A percentile compares a stretch with the other conserved stretches of the same genome.
Conservation (phyloP, 2,329 filamentous ascomycete species). For the Pseudofabraea citricarpa region DNA sequence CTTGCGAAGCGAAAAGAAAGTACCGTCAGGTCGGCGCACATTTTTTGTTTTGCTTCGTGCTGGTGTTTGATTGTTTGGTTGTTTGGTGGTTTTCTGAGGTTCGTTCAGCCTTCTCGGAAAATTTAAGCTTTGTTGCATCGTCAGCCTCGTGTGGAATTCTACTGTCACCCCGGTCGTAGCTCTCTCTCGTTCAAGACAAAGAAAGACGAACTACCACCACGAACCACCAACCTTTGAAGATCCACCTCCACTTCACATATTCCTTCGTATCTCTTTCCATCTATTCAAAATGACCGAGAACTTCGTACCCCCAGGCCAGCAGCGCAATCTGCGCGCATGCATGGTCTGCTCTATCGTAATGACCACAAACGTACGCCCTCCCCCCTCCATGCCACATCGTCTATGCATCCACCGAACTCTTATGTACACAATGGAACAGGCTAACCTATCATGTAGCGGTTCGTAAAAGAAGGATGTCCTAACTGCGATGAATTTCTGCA, state of each 20-base stretch:
- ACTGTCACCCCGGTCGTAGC: too few relatives aligned
- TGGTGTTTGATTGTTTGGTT: too few relatives aligned
- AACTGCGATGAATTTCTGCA: slow-evolving; percentile 95
- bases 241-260: too few relatives aligned
- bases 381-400: slow-evolving; percentile 4
- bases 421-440: background rate
- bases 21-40: background rate
- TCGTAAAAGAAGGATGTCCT: slow-evolving; percentile 82
- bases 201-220: too few relatives aligned
- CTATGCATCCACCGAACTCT: slow-evolving; percentile 1
- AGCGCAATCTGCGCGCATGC: slow-evolving; percentile 88
- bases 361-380: slow-evolving; percentile 59
- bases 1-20: too few relatives aligned
- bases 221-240: too few relatives aligned
- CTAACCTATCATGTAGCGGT: slow-evolving; percentile 53
- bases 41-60: too few relatives aligned
- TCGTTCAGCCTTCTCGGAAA: background rate
- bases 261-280: background rate
- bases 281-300: slow-evolving; percentile 48
- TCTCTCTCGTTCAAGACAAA: too few relatives aligned
- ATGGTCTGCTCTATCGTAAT: slow-evolving; percentile 98
- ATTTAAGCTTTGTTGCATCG: background rate
- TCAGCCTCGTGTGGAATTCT: too few relatives aligned
- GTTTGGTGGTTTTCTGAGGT: too few relatives aligned
- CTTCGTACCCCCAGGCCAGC: slow-evolving; percentile 69